Conservation (phyloP, 2,329 filamentous ascomycete genomes). For the Thelonectria blattea region DNA sequence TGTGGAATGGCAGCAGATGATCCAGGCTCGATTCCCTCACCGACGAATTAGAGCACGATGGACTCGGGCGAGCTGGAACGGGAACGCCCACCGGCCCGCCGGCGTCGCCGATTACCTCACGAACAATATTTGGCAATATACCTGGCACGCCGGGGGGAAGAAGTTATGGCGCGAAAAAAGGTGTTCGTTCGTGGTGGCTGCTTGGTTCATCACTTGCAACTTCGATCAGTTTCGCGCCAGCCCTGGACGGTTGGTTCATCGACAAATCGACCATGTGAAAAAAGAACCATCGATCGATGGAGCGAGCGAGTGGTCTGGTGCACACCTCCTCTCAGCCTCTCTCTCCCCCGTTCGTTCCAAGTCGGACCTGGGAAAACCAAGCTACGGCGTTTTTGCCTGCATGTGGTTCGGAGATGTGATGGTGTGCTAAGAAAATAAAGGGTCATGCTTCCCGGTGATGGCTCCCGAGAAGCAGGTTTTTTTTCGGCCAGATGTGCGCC, state of each 20-base stretch:
- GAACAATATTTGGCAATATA: not conserved
- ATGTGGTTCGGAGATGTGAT: constrained; percentile 5
- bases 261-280: constrained; percentile 4
- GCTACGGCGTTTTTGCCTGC: not conserved
- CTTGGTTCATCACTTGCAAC: not conserved
- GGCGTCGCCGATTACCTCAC: constrained; percentile 30
- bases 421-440: not conserved
- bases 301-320: not conserved
- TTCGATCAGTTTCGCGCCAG: not conserved
- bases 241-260: constrained; percentile 3
- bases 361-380: not conserved
- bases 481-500: not conserved
- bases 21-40: constrained; percentile 7
- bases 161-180: constrained; percentile 2
- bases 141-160: constrained; percentile 4
- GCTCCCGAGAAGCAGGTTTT: constrained; percentile 1
- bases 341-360: constrained; percentile 8
- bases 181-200: not conserved
- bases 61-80: not conserved
- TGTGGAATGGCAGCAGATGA: constrained; percentile 11
- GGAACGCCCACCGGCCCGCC: constrained; percentile 20
- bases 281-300: constrained; percentile 12
- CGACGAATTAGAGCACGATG: constrained; percentile 9
- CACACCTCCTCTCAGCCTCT: not conserved
- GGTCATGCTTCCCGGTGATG: constrained; percentile 6